A percentile compares a stretch with the other conserved stretches of the same genome.
Evolutionary conservation across 1,139 yeast species (phyloP).

Genomic region (Saccharomyces hybrid): DNA sequence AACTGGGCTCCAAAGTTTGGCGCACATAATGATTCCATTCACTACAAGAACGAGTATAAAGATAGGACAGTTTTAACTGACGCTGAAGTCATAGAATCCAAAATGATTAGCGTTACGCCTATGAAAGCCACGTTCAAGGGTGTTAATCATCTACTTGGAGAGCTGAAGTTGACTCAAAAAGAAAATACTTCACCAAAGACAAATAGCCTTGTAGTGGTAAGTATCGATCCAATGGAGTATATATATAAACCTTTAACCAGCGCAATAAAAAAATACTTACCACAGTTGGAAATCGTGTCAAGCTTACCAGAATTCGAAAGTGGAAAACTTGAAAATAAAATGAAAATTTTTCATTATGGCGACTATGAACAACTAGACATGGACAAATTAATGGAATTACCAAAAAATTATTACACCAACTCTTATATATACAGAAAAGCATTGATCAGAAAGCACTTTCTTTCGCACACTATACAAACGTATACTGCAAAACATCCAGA

Average conservation of each 20-base stretch:
- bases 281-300: constrained; percentile 19
- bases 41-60: constrained; percentile 16
- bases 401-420: constrained; percentile 54
- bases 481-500: constrained; percentile 68
- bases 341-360: constrained; percentile 61
- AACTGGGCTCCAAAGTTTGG: constrained; percentile 81
- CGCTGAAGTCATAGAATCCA: constrained; percentile 43
- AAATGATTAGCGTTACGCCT: constrained; percentile 67
- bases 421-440: constrained; percentile 84
- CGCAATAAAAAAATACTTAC: constrained; percentile 36
- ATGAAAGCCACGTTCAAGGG: constrained; percentile 65
- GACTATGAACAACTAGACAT: constrained; percentile 86
- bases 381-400: constrained; percentile 39
- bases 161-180: constrained; percentile 35
- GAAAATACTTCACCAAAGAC: constrained; percentile 3
- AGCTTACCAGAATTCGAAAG: constrained; percentile 8
- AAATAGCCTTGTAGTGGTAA: constrained; percentile 14
- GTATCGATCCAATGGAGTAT: constrained; percentile 41
- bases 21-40: constrained; percentile 54
- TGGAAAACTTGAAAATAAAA: constrained; percentile 1
- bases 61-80: constrained; percentile 15
- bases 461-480: constrained; percentile 70
- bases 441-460: constrained; percentile 78
- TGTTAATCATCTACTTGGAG: constrained; percentile 49
- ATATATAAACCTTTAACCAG: constrained; percentile 48